phyloP scores from a whole-genome alignment of 352 stramenopile species.

The Phytophthora citrophthora region DNA sequence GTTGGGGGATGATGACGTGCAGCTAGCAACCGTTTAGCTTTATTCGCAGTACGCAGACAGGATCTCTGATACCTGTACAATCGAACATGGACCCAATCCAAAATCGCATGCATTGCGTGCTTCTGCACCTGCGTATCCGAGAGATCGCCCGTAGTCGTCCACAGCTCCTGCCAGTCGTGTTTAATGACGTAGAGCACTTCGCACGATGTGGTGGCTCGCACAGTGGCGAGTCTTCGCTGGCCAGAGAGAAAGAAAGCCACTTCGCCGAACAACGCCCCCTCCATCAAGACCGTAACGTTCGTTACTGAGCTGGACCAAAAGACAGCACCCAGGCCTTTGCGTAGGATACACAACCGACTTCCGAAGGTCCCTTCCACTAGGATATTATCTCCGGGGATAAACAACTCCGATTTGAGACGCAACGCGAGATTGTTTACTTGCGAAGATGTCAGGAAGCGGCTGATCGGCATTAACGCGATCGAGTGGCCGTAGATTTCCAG shows the following conservation, averaged over 20 bases:
- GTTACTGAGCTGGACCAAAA: conserved; percentile 62
- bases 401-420: conserved; percentile 65
- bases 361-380: conserved; percentile 64
- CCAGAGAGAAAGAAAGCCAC: conserved; percentile 68
- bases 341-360: conserved; percentile 61
- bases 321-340: conserved; percentile 54
- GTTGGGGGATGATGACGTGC: background rate
- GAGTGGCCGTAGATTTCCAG: conserved; percentile 71
- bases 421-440: conserved; percentile 77
- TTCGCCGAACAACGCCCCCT: conserved; percentile 74
- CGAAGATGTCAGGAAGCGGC: conserved; percentile 55
- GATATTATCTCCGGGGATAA: conserved; percentile 74
- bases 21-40: conserved; percentile 41
- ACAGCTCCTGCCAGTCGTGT: conserved; percentile 68
- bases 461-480: conserved; percentile 60
- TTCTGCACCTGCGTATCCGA: conserved; percentile 58
- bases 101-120: conserved; percentile 60
- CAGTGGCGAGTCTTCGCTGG: conserved; percentile 65
- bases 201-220: conserved; percentile 64
- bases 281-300: conserved; percentile 63
- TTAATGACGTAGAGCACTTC: conserved; percentile 73
- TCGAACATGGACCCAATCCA: conserved; percentile 61
- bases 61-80: conserved; percentile 48
- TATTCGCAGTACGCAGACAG: conserved; percentile 46
- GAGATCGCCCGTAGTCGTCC: conserved; percentile 37